Percentiles rank a stretch among this genome's conserved stretches.
phyloP scores from a whole-genome alignment of 129 eudicot species.

The Calendula officinalis region DNA sequence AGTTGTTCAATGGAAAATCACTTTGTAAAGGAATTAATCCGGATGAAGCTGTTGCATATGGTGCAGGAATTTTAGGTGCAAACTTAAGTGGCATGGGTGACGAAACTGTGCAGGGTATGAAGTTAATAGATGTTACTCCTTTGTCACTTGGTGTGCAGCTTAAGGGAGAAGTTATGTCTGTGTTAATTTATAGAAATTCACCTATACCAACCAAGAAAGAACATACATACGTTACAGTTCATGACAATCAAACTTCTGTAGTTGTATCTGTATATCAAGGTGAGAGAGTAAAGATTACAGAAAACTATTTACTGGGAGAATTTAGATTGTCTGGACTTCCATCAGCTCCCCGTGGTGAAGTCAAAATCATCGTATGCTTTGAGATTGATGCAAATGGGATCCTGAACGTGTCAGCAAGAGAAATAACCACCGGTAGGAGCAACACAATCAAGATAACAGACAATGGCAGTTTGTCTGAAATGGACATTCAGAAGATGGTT shows the following conservation, averaged over 20 bases:
- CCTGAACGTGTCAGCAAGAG: constrained; percentile 13
- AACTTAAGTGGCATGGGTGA: constrained; percentile 18
- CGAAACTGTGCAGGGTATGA: neutral
- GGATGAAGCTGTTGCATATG: constrained; percentile 30
- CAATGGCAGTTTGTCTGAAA: constrained; percentile 15
- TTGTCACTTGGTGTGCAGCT: constrained; percentile 6
- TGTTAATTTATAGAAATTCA: constrained; percentile 12
- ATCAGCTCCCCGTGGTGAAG: neutral
- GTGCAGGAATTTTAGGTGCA: constrained; percentile 26
- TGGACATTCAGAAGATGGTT: constrained; percentile 26
- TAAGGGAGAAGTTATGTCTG: neutral
- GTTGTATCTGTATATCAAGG: constrained; percentile 3
- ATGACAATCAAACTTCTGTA: neutral
- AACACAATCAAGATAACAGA: constrained; percentile 5
- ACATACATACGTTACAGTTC: neutral
- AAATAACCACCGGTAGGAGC: constrained; percentile 3
- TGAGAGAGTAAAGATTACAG: neutral
- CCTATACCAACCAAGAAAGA: constrained; percentile 26
- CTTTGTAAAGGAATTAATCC: constrained; percentile 21
- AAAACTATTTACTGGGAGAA: constrained; percentile 9
- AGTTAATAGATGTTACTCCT: constrained; percentile 16
- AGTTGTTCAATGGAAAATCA: constrained; percentile 20
- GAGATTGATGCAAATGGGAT: constrained; percentile 26
- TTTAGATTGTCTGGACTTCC: neutral
- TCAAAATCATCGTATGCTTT: neutral